Evolutionary conservation across 768 basidiomycete species (phyloP), one percentile per base, ranked within the genome.

Genomic region (Cubamyces lactineus): DNA sequence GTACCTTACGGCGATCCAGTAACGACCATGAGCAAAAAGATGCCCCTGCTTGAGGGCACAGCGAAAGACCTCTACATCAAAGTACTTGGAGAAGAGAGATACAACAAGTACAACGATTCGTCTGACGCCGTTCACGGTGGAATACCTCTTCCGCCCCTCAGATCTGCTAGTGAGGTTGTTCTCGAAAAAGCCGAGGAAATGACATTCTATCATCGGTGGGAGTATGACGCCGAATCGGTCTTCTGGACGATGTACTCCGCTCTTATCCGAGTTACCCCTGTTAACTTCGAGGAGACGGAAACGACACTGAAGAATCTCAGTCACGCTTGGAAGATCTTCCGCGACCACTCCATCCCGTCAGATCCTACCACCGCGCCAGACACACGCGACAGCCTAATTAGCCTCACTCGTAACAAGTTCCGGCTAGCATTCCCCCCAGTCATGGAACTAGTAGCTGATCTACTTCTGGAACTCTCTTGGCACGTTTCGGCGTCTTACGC

Each of bases 221-320:
- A 49, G 16, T 49, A 58, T n/a, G 57, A 50, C 39, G 57, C 39
- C 7, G 57, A 58, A 13, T 58, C 48, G 0, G 42, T 50, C 7
- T 50, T 26, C 17, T 58, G 57, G 57, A 50, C 57, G 1, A 26
- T 58, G 39, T 49, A 41, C 21, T 38, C 48, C 4, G 57, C 24
- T 9, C 39, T 50, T 16, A 15, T 49, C 16, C 57, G 57, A 12
- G 57, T 58, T 26, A 47, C 26, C 11, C 57, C 57, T 11, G 48
- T 26, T n/a, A n/a, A 16, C 1, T 23, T 17, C 38, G 26, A 23
- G 21, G n/a, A 26, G 24, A 40, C 38, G 17, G 16, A 17, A 28
- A 11, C 34, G 5, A 11, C 9, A 9, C 34, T 5, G 9, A 2
- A 42, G 24, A 24, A 11, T 15, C 30, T 48, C 17, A 19, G 23